Evolutionary conservation across 1,284 basidiomycete genomes (phyloP).

Genomic region (Paramarasmius palmivorus): DNA sequence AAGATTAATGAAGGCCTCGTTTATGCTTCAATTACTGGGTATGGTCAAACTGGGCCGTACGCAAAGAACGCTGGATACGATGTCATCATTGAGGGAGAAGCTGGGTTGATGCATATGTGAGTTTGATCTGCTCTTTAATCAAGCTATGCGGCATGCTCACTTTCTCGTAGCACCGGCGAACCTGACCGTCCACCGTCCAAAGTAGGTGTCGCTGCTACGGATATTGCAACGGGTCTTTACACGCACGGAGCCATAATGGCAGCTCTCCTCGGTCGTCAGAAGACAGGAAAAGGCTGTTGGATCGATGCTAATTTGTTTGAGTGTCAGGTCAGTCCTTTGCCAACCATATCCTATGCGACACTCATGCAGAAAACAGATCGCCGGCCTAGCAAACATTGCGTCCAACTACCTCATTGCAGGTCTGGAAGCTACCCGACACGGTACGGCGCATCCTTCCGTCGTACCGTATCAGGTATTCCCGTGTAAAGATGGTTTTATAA

Average conservation of each 20-base stretch:
- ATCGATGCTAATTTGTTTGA: constrained; percentile 92
- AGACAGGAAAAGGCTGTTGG: constrained; percentile 87
- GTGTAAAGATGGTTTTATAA: constrained; percentile 86
- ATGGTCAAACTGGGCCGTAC: constrained; percentile 93
- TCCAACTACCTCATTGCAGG: constrained; percentile 92
- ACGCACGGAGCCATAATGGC: constrained; percentile 94
- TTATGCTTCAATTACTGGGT: constrained; percentile 92
- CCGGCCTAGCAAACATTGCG: constrained; percentile 90
- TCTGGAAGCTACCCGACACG: constrained; percentile 84
- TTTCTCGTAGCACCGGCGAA: constrained; percentile 76
- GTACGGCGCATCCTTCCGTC: constrained; percentile 89
- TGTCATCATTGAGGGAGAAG: constrained; percentile 89
- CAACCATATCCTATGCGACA: constrained; percentile 14
- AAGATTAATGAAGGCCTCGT: constrained; percentile 82
- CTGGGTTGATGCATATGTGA: constrained; percentile 92
- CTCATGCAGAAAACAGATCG: constrained; percentile 55
- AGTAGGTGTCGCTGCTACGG: constrained; percentile 89
- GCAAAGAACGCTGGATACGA: constrained; percentile 86
- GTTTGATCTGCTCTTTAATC: constrained; percentile 24
- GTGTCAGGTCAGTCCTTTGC: constrained; percentile 57
- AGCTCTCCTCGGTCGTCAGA: constrained; percentile 77
- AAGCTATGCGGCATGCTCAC: constrained; percentile 2
- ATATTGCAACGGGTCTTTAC: constrained; percentile 92
- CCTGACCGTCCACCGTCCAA: constrained; percentile 86
- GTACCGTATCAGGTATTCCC: constrained; percentile 93